Conservation (phyloP, 306 rosid genomes). For the Cicer chorassanicum region DNA sequence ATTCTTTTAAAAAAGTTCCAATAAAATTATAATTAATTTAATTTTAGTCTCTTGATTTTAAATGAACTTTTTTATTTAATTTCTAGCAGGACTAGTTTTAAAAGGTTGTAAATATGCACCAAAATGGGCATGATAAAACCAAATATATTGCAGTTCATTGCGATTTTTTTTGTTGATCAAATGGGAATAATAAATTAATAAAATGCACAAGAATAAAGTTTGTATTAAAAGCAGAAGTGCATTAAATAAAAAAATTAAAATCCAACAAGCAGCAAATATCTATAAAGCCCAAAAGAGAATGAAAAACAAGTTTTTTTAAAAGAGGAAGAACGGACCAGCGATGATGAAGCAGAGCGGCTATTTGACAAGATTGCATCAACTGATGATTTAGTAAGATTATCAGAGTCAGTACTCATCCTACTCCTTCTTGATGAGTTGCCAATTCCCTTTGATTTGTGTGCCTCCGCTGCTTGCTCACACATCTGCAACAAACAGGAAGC, state of each 20-base stretch:
- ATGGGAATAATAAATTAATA: slow-evolving; percentile 15
- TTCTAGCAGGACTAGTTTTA: slow-evolving; percentile 20
- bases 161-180: neutral
- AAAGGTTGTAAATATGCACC: slow-evolving; percentile 13
- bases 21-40: slow-evolving; percentile 19
- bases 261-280: slow-evolving; percentile 27
- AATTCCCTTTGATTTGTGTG: slow-evolving; percentile 82
- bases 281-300: slow-evolving; percentile 30
- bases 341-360: slow-evolving; percentile 46
- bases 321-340: slow-evolving; percentile 44
- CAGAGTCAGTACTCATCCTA: slow-evolving; percentile 66
- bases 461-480: slow-evolving; percentile 98
- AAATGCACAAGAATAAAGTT: slow-evolving; percentile 35
- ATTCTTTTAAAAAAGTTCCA: slow-evolving; percentile 31
- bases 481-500: slow-evolving; percentile 62
- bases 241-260: slow-evolving; percentile 7
- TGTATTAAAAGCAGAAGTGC: neutral
- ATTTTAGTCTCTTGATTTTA: slow-evolving; percentile 11
- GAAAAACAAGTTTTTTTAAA: neutral
- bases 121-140: neutral
- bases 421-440: slow-evolving; percentile 74
- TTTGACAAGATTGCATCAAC: slow-evolving; percentile 84
- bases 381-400: slow-evolving; percentile 72
- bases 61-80: neutral
- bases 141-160: neutral